phyloP scores from a whole-genome alignment of 306 rosid genomes.

The Lablab purpureus region DNA sequence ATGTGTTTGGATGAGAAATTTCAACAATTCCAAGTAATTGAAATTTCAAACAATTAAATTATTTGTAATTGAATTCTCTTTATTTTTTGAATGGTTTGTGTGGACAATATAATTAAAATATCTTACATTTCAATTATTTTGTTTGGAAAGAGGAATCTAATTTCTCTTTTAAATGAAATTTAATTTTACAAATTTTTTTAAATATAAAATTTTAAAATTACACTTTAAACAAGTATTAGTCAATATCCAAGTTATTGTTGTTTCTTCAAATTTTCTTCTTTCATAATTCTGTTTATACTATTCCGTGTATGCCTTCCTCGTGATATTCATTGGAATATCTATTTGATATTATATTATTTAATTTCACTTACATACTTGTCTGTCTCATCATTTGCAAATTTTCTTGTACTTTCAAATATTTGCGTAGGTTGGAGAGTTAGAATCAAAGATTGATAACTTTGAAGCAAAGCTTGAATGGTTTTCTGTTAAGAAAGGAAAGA shows the following conservation, averaged over 20 bases:
- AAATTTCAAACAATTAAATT: no score
- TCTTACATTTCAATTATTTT: no score
- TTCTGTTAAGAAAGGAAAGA: slow-evolving; percentile 89
- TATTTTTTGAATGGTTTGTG: no score
- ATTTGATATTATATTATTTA: slow-evolving; percentile 17
- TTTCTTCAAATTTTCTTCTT: slow-evolving; percentile 37
- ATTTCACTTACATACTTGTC: slow-evolving; percentile 11
- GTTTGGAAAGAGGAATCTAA: no score
- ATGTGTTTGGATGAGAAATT: no score
- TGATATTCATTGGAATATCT: slow-evolving; percentile 15
- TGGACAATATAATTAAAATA: no score
- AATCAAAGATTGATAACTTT: slow-evolving; percentile 91
- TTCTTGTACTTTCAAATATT: slow-evolving; percentile 40
- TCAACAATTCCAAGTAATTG: no score
- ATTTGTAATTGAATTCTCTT: no score
- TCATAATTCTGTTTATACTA: neutral
- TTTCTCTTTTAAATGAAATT: no score
- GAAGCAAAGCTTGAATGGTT: slow-evolving; percentile 98
- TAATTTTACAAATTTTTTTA: no score
- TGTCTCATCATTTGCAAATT: slow-evolving; percentile 23
- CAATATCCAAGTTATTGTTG: slow-evolving; percentile 25
- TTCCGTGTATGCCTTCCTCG: neutral
- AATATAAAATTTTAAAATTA: no score
- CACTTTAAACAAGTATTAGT: no score
- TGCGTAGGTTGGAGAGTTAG: slow-evolving; percentile 88